These are phyloP conservation scores for Kwoniella bestiolae DNA, from an alignment of 768 basidiomycete genomes.

Conservation along the genomic window DNA sequence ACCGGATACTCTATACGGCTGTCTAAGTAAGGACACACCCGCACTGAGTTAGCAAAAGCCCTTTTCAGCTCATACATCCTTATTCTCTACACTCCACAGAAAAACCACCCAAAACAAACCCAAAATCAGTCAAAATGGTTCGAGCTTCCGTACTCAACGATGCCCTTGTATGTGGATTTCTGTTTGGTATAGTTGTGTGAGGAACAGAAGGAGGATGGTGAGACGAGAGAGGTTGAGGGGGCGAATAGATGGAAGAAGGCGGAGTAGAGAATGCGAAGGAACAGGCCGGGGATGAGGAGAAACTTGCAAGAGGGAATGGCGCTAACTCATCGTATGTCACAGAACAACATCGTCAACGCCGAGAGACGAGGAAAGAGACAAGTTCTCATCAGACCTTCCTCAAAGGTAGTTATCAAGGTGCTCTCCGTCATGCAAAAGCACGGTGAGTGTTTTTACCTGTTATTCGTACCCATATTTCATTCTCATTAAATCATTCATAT, in stretches of 20 bases:
- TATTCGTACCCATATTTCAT: not conserved
- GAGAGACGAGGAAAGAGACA: conserved; percentile 99
- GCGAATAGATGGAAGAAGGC: not conserved
- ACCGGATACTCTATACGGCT: conserved; percentile 55
- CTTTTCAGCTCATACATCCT: conserved; percentile 25
- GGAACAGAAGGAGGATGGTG: not conserved
- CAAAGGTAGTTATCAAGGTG: conserved; percentile 98
- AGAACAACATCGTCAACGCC: conserved; percentile 98
- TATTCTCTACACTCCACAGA: conserved; percentile 4
- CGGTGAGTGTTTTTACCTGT: conserved; percentile 64
- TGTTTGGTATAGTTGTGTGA: not conserved
- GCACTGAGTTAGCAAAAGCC: conserved; percentile 53
- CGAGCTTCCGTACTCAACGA: conserved; percentile 59
- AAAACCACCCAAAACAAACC: conserved; percentile 21
- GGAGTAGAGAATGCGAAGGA: not conserved
- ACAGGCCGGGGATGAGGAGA: not conserved
- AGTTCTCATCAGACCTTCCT: conserved; percentile 94
- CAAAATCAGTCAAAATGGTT: conserved; percentile 60
- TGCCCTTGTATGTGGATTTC: conserved; percentile 49
- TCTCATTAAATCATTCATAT: conserved; percentile 3
- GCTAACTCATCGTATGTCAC: not conserved
- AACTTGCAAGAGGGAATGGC: conserved; percentile 14
- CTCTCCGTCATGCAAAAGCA: conserved; percentile 98
- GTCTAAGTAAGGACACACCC: conserved; percentile 54
- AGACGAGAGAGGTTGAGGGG: not conserved